Evolutionary conservation across 108 stramenopile genomes (phyloP).

Genomic region (Cyclotella sp.): DNA sequence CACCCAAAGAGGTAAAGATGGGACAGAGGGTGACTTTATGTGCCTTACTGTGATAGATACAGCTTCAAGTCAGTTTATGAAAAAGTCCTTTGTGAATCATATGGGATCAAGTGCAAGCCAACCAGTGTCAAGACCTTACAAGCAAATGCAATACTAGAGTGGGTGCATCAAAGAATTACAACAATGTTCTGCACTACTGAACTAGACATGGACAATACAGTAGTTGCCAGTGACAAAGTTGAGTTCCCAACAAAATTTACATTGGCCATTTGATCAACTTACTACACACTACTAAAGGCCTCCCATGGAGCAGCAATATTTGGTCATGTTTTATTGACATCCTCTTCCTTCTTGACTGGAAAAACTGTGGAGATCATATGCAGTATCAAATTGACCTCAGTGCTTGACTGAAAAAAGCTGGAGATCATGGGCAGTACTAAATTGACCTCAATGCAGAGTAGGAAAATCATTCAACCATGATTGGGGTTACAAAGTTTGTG

Average conservation of each 20-base stretch:
- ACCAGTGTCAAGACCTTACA: not conserved
- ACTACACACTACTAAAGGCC: not conserved
- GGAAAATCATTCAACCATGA: too few species aligned
- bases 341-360: too few species aligned
- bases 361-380: too few species aligned
- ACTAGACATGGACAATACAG: not conserved
- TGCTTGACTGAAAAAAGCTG: not conserved
- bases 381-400: too few species aligned
- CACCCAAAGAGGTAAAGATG: not conserved
- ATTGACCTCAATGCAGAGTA: too few species aligned
- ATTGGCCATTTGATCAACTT: not conserved
- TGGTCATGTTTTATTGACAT: too few species aligned
- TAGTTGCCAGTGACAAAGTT: not conserved
- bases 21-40: not conserved
- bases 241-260: not conserved
- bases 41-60: not conserved
- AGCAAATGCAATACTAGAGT: not conserved
- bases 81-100: slow-evolving; percentile 4
- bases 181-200: not conserved
- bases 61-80: not conserved
- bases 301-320: not conserved
- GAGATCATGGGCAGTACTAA: too few species aligned
- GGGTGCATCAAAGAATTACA: not conserved
- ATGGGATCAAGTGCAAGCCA: not conserved
- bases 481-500: not conserved